These are phyloP conservation scores for Ottelia alismoides DNA, from an alignment of 106 monocot species.

Conservation along the genomic window DNA sequence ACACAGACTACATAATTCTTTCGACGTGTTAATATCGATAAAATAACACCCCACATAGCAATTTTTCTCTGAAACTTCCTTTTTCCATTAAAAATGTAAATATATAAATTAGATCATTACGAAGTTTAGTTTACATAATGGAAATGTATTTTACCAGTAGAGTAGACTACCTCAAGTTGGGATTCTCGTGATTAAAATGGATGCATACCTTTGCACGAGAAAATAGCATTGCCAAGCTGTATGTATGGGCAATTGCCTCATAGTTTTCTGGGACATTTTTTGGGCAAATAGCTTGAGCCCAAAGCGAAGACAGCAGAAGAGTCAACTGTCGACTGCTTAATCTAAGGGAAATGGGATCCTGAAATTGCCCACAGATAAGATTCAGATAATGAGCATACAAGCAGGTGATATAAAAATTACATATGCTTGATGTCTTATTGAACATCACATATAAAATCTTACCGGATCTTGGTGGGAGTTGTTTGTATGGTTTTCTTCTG, in stretches of 20 bases:
- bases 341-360: conserved; percentile 58
- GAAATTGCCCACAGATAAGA: conserved; percentile 7
- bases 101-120: too few relatives aligned
- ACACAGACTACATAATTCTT: too few relatives aligned
- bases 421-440: not conserved
- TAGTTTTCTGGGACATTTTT: conserved; percentile 77
- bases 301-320: conserved; percentile 77
- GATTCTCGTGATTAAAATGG: not conserved
- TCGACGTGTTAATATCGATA: too few relatives aligned
- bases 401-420: not conserved
- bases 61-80: too few relatives aligned
- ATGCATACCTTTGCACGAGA: conserved; percentile 61
- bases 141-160: not conserved
- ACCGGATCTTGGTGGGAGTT: conserved; percentile 30
- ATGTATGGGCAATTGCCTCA: conserved; percentile 92
- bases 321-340: conserved; percentile 60
- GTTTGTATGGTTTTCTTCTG: conserved; percentile 18
- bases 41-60: too few relatives aligned
- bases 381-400: conserved; percentile 5
- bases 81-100: too few relatives aligned
- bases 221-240: conserved; percentile 63
- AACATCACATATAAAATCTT: not conserved
- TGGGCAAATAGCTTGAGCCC: conserved; percentile 64
- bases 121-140: too few relatives aligned
- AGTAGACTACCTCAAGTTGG: not conserved